A percentile compares a stretch with the other conserved stretches of the same genome.
phyloP scores from a whole-genome alignment of 768 basidiomycete genomes.

The Lactarius trivialis region DNA sequence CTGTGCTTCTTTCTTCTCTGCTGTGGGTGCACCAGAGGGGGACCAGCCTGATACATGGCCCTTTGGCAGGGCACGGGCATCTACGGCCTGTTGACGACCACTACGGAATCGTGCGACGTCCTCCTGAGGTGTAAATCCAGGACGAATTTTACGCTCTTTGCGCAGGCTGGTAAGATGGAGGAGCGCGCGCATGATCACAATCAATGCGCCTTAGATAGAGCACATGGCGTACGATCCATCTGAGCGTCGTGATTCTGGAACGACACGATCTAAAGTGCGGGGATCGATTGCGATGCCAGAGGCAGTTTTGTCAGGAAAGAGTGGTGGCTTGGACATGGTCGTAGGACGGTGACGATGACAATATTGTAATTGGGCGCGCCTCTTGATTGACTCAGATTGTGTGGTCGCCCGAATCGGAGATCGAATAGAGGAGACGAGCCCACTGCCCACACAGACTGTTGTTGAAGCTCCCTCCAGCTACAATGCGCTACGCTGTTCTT shows the following conservation, averaged over 20 bases:
- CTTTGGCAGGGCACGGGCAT: slow-evolving; percentile 56
- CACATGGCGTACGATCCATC: slow-evolving; percentile 71
- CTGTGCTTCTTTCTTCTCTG: slow-evolving; percentile 31
- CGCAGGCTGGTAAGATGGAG: slow-evolving; percentile 49
- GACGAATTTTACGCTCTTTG: slow-evolving; percentile 84
- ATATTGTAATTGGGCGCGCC: background rate
- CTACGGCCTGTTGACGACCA: slow-evolving; percentile 67
- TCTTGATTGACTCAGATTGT: background rate
- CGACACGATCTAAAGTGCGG: slow-evolving; percentile 77
- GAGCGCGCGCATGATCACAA: background rate
- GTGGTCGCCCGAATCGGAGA: slow-evolving; percentile 8
- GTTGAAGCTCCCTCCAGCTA: background rate
- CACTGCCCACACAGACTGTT: too few species aligned
- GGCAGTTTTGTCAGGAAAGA: slow-evolving; percentile 61
- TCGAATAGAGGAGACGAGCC: slow-evolving; percentile 9
- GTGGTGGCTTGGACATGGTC: slow-evolving; percentile 44
- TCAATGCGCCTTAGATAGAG: slow-evolving; percentile 10
- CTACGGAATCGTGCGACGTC: slow-evolving; percentile 85
- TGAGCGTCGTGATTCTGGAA: slow-evolving; percentile 72
- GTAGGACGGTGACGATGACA: background rate
- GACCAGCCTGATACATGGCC: slow-evolving; percentile 81
- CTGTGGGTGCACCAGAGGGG: slow-evolving; percentile 41
- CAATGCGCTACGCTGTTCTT: slow-evolving; percentile 84
- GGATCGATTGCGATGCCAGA: slow-evolving; percentile 86
- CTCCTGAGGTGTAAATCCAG: slow-evolving; percentile 92